Evolutionary conservation across 371 early-diverging fungal genomes (phyloP).

Genomic region (Batkoa obscura): DNA sequence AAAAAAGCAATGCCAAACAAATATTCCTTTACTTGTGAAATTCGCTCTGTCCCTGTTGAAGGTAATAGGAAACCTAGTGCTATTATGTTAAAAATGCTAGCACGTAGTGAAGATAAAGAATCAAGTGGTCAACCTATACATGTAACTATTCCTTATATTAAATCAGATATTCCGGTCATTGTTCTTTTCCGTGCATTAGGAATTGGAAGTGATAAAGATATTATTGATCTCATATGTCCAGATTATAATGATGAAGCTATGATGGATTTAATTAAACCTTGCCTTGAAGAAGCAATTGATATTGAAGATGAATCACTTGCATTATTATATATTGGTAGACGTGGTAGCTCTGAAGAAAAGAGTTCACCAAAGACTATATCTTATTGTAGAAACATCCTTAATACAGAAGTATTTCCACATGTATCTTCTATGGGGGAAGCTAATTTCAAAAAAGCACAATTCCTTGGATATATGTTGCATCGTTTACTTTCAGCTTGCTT

Average conservation of each 20-base stretch:
- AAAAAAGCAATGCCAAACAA: slow-evolving; percentile 73
- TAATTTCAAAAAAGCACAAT: slow-evolving; percentile 72
- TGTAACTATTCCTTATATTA: slow-evolving; percentile 85
- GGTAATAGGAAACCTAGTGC: slow-evolving; percentile 73
- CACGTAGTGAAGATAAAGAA: slow-evolving; percentile 37
- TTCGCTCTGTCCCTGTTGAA: slow-evolving; percentile 80
- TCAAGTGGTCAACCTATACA: slow-evolving; percentile 63
- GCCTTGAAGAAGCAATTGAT: slow-evolving; percentile 94
- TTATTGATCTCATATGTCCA: slow-evolving; percentile 89
- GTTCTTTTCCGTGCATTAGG: slow-evolving; percentile 96
- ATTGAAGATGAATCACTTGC: slow-evolving; percentile 60
- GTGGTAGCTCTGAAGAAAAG: slow-evolving; percentile 81
- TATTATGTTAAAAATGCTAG: slow-evolving; percentile 74
- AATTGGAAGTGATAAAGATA: slow-evolving; percentile 88
- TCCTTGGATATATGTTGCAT: slow-evolving; percentile 99
- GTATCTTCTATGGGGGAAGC: slow-evolving; percentile 28
- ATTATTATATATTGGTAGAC: slow-evolving; percentile 93
- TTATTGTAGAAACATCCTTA: slow-evolving; percentile 12
- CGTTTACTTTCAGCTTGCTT: slow-evolving; percentile 82
- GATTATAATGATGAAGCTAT: slow-evolving; percentile 82
- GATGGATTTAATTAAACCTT: slow-evolving; percentile 89
- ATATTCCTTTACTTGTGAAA: slow-evolving; percentile 84
- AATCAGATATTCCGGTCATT: slow-evolving; percentile 88
- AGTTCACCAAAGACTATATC: slow-evolving; percentile 74
- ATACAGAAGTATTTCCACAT: not conserved